Base-by-base conservation (phyloP, 2,329 filamentous ascomycete genomes). In the Aspergillus carbonarius region DNA sequence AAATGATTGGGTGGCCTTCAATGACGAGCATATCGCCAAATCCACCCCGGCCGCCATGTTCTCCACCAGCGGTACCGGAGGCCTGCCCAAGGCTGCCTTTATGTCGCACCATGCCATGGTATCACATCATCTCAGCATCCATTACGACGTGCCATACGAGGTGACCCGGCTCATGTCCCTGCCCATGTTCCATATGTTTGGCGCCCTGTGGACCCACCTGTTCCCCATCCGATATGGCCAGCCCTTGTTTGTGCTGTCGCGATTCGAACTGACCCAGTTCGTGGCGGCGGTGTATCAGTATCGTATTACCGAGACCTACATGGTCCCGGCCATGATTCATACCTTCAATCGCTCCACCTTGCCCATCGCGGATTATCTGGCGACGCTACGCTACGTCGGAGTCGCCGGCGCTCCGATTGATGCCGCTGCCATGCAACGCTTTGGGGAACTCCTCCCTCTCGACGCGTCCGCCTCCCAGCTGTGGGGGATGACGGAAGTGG, bases 21-120 rank as follows among this genome's bases (percentile, higher is more conserved):
- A 79, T 58, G 73, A 76, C 60, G 77, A 71, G 64, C 68, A 57
- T 20, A 70, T 63, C 54, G 77, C 74, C 64, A 81, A 77, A 66
- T 77, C 70, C 64, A 87, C 79, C 7, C 77, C 73, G 18, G 85
- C 75, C 23, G 82, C 71, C 67, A 79, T 78, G 71, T 78, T 75
- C 57, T 84, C 83, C 66, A 85, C 81, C 60, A 83, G 80, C 47
- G 85, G 85, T 1, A 88, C 85, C 0, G 86, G 85, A 0, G 84
- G 84, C 1, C 69, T 87, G 3, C 85, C 85, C 5, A 88, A 88
- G 67, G 83, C 83, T 0, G 83, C 84, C 5, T 76, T 82, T 63
- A 71, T 87, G 53, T 82, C 83, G 0, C 86, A 88, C 67, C 75
- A 80, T 62, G 85, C 86, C 47, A 77, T 86, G 44, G 75, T 84